Percentiles rank a stretch among this genome's conserved stretches.
Evolutionary conservation across 495 filamentous ascomycete genomes (phyloP).

Genomic region (Tuber magnatum): DNA sequence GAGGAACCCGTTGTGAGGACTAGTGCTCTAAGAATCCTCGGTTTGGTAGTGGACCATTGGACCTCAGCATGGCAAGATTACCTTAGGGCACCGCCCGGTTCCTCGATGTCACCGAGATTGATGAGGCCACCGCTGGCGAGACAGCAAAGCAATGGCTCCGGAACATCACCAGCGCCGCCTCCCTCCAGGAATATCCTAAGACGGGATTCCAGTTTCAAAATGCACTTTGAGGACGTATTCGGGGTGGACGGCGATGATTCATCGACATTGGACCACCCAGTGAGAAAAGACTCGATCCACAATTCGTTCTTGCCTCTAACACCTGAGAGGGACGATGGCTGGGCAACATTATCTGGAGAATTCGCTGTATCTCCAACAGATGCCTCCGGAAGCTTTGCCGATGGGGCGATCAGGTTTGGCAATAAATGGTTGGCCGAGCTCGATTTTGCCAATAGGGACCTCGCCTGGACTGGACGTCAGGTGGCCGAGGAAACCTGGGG

Average conservation of each 20-base stretch:
- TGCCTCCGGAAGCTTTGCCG: constrained; percentile 17
- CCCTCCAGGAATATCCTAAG: constrained; percentile 17
- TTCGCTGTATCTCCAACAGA: constrained; percentile 30
- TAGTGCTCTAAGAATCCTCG: constrained; percentile 29
- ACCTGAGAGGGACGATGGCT: constrained; percentile 27
- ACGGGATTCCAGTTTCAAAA: constrained; percentile 36
- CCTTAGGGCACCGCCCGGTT: constrained; percentile 22
- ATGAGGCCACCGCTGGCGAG: constrained; percentile 26
- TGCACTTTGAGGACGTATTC: constrained; percentile 37
- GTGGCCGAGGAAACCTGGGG: constrained; percentile 30
- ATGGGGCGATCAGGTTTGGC: constrained; percentile 28
- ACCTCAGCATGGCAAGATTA: constrained; percentile 31
- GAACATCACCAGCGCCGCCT: constrained; percentile 26
- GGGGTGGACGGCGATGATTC: constrained; percentile 27
- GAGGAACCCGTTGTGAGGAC: constrained; percentile 24
- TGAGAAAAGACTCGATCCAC: constrained; percentile 1
- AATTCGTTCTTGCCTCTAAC: constrained; percentile 29
- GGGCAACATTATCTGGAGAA: constrained; percentile 29
- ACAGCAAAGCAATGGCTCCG: constrained; percentile 32
- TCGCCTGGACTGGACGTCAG: constrained; percentile 32
- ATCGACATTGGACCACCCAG: constrained; percentile 14
- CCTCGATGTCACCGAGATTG: constrained; percentile 27
- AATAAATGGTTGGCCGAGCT: constrained; percentile 24
- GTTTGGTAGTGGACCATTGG: constrained; percentile 31
- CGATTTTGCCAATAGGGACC: constrained; percentile 28